phyloP scores from a whole-genome alignment of 495 filamentous ascomycete species.

The Trichoderma erinaceum region DNA sequence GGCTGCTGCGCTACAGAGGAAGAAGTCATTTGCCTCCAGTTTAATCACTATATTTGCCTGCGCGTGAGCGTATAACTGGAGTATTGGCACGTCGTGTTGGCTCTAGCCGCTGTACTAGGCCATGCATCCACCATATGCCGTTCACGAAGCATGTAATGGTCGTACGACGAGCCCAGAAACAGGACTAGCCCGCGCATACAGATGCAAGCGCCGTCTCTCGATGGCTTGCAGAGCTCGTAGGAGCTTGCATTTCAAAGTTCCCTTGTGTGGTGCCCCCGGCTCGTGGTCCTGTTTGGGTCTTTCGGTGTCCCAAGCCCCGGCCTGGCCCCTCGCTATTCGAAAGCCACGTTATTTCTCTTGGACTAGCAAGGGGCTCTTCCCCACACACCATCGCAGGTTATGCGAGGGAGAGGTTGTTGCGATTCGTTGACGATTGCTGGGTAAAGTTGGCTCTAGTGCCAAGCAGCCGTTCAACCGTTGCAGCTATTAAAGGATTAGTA shows the following conservation, averaged over 20 bases:
- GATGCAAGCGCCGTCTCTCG: neutral
- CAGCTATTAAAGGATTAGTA: neutral
- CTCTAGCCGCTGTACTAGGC: too few relatives aligned
- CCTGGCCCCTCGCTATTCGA: neutral
- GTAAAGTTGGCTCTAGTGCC: conserved; percentile 2
- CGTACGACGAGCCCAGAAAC: neutral
- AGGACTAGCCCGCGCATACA: neutral
- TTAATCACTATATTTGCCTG: neutral
- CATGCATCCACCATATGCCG: neutral
- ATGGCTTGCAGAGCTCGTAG: neutral
- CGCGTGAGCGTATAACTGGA: neutral
- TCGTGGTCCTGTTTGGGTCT: neutral
- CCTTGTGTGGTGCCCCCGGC: neutral
- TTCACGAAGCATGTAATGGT: neutral
- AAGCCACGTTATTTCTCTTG: conserved; percentile 7
- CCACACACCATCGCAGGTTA: conserved; percentile 4
- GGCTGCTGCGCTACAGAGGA: neutral
- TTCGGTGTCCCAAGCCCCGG: neutral
- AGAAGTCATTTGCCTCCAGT: neutral
- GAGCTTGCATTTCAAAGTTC: conserved; percentile 10
- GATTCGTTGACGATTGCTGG: neutral
- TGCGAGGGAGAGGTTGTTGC: neutral
- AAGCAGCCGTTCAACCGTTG: neutral
- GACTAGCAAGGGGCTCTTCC: conserved; percentile 9
- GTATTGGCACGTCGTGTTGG: neutral